Evolutionary conservation across 768 basidiomycete genomes (phyloP).

Genomic region (Lactifluus echinatus): DNA sequence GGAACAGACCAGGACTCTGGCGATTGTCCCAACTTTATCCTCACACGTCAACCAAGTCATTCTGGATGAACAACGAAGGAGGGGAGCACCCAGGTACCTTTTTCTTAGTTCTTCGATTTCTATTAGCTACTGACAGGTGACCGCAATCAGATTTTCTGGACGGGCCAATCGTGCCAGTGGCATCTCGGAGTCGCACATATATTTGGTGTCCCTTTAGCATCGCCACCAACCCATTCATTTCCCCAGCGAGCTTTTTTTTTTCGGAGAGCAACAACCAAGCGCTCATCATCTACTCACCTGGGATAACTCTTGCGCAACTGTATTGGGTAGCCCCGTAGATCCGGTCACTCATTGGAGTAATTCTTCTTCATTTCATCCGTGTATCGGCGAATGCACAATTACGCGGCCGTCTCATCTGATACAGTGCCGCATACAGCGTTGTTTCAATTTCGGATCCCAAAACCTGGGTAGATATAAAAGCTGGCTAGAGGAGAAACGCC

Average conservation of each 20-base stretch:
- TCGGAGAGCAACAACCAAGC: neutral
- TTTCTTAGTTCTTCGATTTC: neutral
- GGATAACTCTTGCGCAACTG: neutral
- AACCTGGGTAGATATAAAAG: constrained; percentile 6
- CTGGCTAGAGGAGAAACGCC: neutral
- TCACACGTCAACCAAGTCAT: neutral
- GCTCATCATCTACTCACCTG: neutral
- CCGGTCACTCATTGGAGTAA: neutral
- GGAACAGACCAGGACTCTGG: neutral
- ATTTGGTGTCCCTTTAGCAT: neutral
- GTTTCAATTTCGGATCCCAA: neutral
- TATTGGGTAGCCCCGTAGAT: neutral
- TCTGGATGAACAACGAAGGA: neutral
- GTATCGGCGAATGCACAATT: neutral
- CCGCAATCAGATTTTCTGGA: neutral
- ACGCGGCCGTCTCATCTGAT: neutral
- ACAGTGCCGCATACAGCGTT: neutral
- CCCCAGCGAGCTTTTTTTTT: neutral
- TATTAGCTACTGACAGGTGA: neutral
- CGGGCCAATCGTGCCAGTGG: neutral
- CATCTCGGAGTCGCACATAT: neutral
- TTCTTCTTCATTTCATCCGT: neutral
- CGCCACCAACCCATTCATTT: neutral
- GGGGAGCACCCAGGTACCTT: neutral
- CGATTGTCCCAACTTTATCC: neutral